These are phyloP conservation scores for Chalciporus chontae DNA, from an alignment of 768 basidiomycete species.

Conservation along the genomic window DNA sequence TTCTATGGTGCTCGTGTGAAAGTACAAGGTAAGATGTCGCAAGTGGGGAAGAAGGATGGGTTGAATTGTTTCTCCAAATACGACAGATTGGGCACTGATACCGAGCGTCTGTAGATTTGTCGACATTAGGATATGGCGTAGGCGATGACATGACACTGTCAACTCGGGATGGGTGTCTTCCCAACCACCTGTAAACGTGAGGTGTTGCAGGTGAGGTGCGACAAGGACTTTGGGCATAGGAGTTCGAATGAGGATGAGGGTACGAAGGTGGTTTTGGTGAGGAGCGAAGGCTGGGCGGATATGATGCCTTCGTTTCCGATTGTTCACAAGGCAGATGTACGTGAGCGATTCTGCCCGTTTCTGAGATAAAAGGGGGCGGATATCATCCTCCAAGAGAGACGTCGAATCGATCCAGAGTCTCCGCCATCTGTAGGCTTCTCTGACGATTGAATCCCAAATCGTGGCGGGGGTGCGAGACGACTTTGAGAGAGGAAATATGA, in stretches of 20 bases:
- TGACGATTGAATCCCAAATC: not conserved
- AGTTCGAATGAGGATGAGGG: not conserved
- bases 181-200: not conserved
- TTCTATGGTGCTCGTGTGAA: not conserved
- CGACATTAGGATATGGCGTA: not conserved
- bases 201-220: not conserved
- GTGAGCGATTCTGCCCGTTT: too few relatives aligned
- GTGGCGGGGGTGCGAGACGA: too few relatives aligned
- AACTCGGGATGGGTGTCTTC: not conserved
- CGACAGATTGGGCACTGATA: not conserved
- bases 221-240: not conserved
- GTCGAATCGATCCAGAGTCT: not conserved
- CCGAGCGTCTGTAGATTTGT: not conserved
- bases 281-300: not conserved
- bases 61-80: not conserved
- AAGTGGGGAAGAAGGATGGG: not conserved
- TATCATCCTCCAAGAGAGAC: not conserved
- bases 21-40: not conserved
- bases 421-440: not conserved
- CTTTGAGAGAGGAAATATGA: not conserved
- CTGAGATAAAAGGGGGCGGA: not conserved
- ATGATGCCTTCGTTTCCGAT: too few relatives aligned
- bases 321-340: too few relatives aligned
- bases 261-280: not conserved
- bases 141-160: not conserved